A percentile compares a stretch with the other conserved stretches of the same genome.
Evolutionary conservation across 108 stramenopile genomes (phyloP).

Genomic region (Skeletonema marinoi): DNA sequence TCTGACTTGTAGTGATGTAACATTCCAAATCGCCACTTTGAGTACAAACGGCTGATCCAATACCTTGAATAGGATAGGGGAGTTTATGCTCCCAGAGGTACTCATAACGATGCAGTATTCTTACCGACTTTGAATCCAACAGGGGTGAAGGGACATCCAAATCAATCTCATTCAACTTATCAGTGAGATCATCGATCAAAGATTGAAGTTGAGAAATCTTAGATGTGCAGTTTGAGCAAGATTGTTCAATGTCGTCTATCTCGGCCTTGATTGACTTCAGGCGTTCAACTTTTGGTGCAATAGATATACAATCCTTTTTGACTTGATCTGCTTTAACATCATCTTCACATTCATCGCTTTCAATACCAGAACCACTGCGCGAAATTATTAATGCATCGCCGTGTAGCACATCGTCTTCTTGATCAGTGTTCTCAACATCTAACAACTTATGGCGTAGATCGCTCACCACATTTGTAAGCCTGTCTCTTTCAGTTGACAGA

Average conservation of each 20-base stretch:
- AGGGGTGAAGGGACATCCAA: neutral
- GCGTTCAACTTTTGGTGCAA: neutral
- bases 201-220: constrained; percentile 20
- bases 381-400: neutral
- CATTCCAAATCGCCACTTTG: neutral
- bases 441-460: constrained; percentile 1
- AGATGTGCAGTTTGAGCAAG: neutral
- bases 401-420: neutral
- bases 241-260: constrained; percentile 9
- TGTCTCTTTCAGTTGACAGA: constrained; percentile 21
- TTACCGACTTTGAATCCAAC: neutral
- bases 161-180: neutral
- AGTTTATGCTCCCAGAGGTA: constrained; percentile 21
- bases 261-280: neutral
- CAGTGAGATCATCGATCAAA: neutral
- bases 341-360: neutral
- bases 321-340: neutral
- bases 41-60: neutral
- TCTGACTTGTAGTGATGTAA: constrained; percentile 7
- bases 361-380: neutral
- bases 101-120: constrained; percentile 38
- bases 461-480: neutral
- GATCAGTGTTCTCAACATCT: neutral
- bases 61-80: constrained; percentile 40
- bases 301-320: neutral